Evolutionary conservation across 306 rosid species (phyloP), one percentile per base, ranked within the genome.

Genomic region (Crataegus laevigata): DNA sequence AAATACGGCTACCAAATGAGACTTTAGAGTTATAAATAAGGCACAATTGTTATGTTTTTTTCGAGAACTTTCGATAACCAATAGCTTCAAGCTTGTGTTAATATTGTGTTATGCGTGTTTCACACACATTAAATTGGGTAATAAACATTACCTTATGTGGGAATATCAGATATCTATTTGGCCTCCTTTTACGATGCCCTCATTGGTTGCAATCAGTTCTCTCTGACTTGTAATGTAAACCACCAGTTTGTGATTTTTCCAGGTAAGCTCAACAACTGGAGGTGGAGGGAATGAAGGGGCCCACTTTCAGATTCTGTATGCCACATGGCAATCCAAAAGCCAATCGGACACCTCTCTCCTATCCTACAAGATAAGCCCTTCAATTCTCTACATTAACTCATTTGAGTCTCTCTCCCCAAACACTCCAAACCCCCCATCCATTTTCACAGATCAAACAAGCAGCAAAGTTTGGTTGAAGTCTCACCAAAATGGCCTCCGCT

Each of bases 301-400:
- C 75, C 32, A 11, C 13, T 34, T 18, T 81, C 42, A 70, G 94
- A 89, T 89, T 89, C 81, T 84, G 18, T 7, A 22, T 30, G 79
- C 85, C 90, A 85, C 89, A 81, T 87, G 91, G 88, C 91, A 79
- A 3, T 45, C 59, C 61, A 24, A 1, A 68, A 74, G 62, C 90
- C 90, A 85, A 80, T 80, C 58, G 26, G 75, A 36, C 5, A 65
- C 68, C 82, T 30, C 77, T 59, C 80, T 74, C 80, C 86, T 87
- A 85, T 88, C 94, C 85, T 82, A 73, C 1, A 28, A 82, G 94
- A 89, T 89, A 89, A 84, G 91, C 75, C 66, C 66, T 64, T 38
- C 68, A 3, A 15, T 63, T 63, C 81, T 10, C 1, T 80, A 80
- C 86, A 64, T 75, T 38, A 75, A 68, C 82, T 6, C 54, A 43